phyloP scores from a whole-genome alignment of 495 filamentous ascomycete genomes.

The Penicillium ucsense region DNA sequence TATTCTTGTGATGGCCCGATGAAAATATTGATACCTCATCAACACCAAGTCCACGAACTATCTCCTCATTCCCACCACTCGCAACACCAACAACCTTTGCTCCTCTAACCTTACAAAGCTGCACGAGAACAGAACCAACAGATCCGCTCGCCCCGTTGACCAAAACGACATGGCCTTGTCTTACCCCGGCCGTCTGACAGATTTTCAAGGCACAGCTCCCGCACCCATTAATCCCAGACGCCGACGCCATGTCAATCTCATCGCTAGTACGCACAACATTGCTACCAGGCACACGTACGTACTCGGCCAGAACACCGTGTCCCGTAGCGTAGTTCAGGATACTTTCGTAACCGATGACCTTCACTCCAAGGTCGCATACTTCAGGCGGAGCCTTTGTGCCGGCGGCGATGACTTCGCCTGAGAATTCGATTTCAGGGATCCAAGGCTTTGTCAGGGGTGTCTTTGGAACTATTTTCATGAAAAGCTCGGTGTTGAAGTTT shows the following conservation, averaged over 20 bases:
- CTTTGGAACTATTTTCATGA: constrained; percentile 5
- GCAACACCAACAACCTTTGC: constrained; percentile 16
- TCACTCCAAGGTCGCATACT: constrained; percentile 5
- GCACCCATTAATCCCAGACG: constrained; percentile 12
- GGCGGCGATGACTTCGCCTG: constrained; percentile 10
- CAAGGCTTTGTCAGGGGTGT: constrained; percentile 7
- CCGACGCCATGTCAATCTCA: constrained; percentile 14
- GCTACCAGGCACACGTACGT: constrained; percentile 6
- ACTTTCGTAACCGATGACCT: constrained; percentile 10
- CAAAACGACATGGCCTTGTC: constrained; percentile 14
- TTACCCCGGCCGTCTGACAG: constrained; percentile 14
- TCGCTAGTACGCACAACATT: constrained; percentile 5
- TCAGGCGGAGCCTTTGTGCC: constrained; percentile 5
- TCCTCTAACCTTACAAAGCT: constrained; percentile 16
- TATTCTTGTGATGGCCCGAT: neutral
- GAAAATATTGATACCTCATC: constrained; percentile 10
- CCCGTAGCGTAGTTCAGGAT: constrained; percentile 5
- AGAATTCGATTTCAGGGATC: constrained; percentile 13
- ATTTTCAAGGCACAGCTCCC: constrained; percentile 18
- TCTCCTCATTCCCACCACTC: constrained; percentile 16
- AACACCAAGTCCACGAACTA: constrained; percentile 14
- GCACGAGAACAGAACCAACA: constrained; percentile 12
- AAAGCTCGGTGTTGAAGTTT: constrained; percentile 4
- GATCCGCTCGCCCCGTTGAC: constrained; percentile 21
- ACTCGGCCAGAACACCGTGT: constrained; percentile 11